phyloP scores from a whole-genome alignment of 169 alveolate genomes.

The Plasmodium sp. region DNA sequence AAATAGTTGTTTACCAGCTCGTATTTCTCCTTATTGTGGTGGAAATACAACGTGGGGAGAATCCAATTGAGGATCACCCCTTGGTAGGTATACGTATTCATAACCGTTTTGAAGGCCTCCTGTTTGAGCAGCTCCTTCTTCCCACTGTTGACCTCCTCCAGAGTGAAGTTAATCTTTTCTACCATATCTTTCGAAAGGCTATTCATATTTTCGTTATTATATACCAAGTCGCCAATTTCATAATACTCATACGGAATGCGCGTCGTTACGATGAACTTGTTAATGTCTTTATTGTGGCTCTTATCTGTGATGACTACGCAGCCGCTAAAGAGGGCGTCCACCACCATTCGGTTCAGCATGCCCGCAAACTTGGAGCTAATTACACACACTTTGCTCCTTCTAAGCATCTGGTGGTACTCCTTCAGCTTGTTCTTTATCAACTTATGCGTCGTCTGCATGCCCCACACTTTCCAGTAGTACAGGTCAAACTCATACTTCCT shows the following conservation, averaged over 20 bases:
- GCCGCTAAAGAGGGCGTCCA: slow-evolving; percentile 55
- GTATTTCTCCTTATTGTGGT: slow-evolving; percentile 55
- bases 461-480: slow-evolving; percentile 72
- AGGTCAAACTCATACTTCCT: slow-evolving; percentile 39
- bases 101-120: slow-evolving; percentile 40
- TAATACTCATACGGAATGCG: slow-evolving; percentile 64
- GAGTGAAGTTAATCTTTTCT: slow-evolving; percentile 5
- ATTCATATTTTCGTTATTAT: slow-evolving; percentile 47
- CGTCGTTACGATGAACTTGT: slow-evolving; percentile 32
- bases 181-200: slow-evolving; percentile 13
- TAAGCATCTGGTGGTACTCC: slow-evolving; percentile 1
- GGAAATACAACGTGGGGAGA: slow-evolving; percentile 51
- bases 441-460: slow-evolving; percentile 71
- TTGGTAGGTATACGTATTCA: slow-evolving; percentile 53
- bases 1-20: slow-evolving; percentile 39
- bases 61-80: slow-evolving; percentile 65
- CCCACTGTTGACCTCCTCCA: slow-evolving; percentile 38
- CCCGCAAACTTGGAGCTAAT: slow-evolving; percentile 67
- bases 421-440: slow-evolving; percentile 51
- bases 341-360: slow-evolving; percentile 55
- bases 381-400: slow-evolving; percentile 67
- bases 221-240: slow-evolving; percentile 44
- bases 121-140: slow-evolving; percentile 10
- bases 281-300: slow-evolving; percentile 59
- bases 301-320: slow-evolving; percentile 67